Base-by-base conservation (phyloP, 2,329 filamentous ascomycete species). In the Ophiostoma angusticollis region DNA sequence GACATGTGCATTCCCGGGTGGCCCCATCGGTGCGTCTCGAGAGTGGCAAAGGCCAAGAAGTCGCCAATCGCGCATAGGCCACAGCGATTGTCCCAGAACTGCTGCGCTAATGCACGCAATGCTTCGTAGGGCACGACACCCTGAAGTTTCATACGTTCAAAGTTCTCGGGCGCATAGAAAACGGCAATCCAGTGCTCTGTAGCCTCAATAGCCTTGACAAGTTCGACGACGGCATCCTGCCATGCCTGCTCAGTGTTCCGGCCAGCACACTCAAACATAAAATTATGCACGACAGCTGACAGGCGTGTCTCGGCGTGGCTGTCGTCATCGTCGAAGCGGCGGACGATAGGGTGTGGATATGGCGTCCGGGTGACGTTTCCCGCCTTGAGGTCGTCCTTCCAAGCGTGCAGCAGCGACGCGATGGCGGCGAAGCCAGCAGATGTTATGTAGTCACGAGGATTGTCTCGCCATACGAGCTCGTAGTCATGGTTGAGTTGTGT, bases 241-340 rank as follows among this genome's bases (percentile, higher is more conserved):
- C 44, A 49, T 4, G 44, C 45, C 8, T 49, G 30, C 6, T 48
- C 42, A 11, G 47, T 45, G 16, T 50, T 45, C 6, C 38, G 32
- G 16, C 44, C 31, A 33, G 31, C 16, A n/a, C 39, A 45, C 25
- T 40, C 41, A 30, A 50, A 46, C 49, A 52, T 53, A 24, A 49
- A 45, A 32, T 52, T 51, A 45, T 53, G 50, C 9, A 56, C 31
- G 9, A 50, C 45, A 13, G 52, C 46, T 3, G 46, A 48, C 3
- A 48, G 38, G n/a, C 46, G 46, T 1, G 46, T 44, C 25, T 45
- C 41, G 3, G 24, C 16, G 13, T 32, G 36, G 30, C 11, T 31
- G 11, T 27, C 28, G 16, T 39, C 35, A 27, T 34, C 39, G 16
- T 35, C 29, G 16, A 41, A 43, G 12, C 40, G 46, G 3, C 29